A percentile compares a stretch with the other conserved stretches of the same genome.
phyloP scores from a whole-genome alignment of 2,329 filamentous ascomycete genomes.

The Berkeleyomyces rouxiae region DNA sequence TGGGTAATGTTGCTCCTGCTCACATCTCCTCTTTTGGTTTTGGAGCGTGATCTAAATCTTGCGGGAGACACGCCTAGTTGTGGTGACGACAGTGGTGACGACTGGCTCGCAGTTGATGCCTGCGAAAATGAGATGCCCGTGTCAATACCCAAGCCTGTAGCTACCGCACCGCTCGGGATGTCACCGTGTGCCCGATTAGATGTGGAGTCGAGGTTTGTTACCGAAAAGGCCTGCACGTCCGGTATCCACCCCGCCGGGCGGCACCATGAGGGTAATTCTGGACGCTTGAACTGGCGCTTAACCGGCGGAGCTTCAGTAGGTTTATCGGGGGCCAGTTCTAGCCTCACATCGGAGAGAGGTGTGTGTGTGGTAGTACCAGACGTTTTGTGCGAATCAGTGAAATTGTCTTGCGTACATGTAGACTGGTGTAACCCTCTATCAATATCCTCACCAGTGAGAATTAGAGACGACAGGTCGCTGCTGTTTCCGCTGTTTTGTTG shows the following conservation, averaged over 20 bases:
- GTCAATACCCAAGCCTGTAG: constrained; percentile 8
- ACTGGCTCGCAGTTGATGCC: constrained; percentile 27
- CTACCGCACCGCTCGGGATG: constrained; percentile 9
- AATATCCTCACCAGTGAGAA: neutral
- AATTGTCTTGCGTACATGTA: neutral
- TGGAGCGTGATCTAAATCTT: neutral
- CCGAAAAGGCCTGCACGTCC: constrained; percentile 6
- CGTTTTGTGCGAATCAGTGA: neutral
- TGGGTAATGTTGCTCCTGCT: neutral
- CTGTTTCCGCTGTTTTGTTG: neutral
- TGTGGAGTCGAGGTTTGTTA: neutral
- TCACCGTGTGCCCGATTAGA: neutral
- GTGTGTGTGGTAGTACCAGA: neutral
- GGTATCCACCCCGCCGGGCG: neutral
- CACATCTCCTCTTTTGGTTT: constrained; percentile 14
- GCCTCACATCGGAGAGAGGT: neutral
- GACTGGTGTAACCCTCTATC: neutral
- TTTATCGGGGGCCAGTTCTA: neutral
- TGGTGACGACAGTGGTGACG: constrained; percentile 17
- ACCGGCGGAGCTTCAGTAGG: neutral
- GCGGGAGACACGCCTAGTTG: constrained; percentile 18
- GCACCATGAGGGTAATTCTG: neutral
- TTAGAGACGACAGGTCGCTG: neutral
- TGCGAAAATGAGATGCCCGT: constrained; percentile 24
- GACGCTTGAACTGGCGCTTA: neutral